Evolutionary conservation across 2,329 filamentous ascomycete genomes (phyloP).

Genomic region (Daldinia eschscholtzii): DNA sequence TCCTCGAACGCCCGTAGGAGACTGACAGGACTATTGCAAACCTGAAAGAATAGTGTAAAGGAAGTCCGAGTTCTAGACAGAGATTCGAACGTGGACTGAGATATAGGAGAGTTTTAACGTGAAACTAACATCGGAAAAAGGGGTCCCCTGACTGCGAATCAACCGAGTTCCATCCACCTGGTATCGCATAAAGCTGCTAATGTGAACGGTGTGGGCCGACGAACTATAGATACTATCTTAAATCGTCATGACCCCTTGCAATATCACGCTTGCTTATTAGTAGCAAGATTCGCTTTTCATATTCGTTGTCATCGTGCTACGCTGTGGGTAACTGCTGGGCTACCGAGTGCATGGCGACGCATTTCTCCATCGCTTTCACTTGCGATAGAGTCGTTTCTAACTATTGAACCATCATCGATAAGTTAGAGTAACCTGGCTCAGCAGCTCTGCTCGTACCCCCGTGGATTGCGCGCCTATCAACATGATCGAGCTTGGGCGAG

Average conservation of each 20-base stretch:
- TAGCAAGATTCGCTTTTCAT: slow-evolving; percentile 10
- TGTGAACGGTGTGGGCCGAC: slow-evolving; percentile 12
- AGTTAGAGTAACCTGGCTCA: slow-evolving; percentile 5
- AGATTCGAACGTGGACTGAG: slow-evolving; percentile 12
- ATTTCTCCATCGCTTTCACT: neutral
- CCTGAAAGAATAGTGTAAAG: slow-evolving; percentile 20
- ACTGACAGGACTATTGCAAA: slow-evolving; percentile 12
- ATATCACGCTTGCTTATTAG: slow-evolving; percentile 15
- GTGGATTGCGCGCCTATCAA: slow-evolving; percentile 6
- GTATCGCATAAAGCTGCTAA: slow-evolving; percentile 22
- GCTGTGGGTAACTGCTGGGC: slow-evolving; percentile 4
- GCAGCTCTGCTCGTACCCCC: slow-evolving; percentile 5
- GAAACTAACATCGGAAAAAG: slow-evolving; percentile 19
- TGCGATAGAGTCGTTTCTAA: slow-evolving; percentile 18
- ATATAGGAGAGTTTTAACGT: neutral
- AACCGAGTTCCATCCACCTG: slow-evolving; percentile 11
- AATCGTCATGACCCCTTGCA: slow-evolving; percentile 12
- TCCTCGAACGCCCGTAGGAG: slow-evolving; percentile 13
- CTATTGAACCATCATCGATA: neutral
- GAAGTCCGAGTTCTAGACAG: slow-evolving; percentile 22
- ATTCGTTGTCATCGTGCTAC: slow-evolving; percentile 7
- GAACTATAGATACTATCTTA: slow-evolving; percentile 24
- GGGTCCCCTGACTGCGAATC: slow-evolving; percentile 11
- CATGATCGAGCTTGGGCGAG: slow-evolving; percentile 36
- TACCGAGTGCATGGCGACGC: slow-evolving; percentile 13